Conservation (phyloP, 1,139 yeast genomes). For the Geotrichum siamense region DNA sequence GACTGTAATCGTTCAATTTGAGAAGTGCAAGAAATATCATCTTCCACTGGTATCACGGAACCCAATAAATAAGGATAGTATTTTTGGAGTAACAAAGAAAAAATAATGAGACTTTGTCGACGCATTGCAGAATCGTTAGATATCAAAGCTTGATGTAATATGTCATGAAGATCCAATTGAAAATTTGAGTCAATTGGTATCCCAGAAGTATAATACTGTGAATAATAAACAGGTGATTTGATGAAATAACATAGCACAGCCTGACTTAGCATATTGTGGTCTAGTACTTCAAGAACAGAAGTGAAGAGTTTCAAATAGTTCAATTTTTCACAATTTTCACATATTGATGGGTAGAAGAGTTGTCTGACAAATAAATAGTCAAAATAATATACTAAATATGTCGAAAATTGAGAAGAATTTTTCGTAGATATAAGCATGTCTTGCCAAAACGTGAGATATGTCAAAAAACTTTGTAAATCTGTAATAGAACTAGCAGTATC, state of each 20-base stretch:
- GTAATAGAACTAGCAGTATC: background rate
- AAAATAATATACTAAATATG: slow-evolving; percentile 26
- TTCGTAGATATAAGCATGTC: slow-evolving; percentile 25
- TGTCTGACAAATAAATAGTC: slow-evolving; percentile 29
- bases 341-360: slow-evolving; percentile 28
- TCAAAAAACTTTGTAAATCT: slow-evolving; percentile 23
- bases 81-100: slow-evolving; percentile 16
- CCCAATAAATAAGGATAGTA: slow-evolving; percentile 2
- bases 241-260: slow-evolving; percentile 25
- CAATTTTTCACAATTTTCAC: slow-evolving; percentile 22
- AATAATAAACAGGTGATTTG: slow-evolving; percentile 14
- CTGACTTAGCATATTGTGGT: slow-evolving; percentile 27
- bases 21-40: background rate
- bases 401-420: slow-evolving; percentile 19
- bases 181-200: background rate
- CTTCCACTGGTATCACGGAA: background rate
- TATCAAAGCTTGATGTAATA: background rate
- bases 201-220: background rate
- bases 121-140: background rate
- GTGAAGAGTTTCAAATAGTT: slow-evolving; percentile 16
- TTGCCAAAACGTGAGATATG: slow-evolving; percentile 32
- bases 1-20: background rate
- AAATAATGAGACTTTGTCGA: slow-evolving; percentile 1
- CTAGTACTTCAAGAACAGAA: slow-evolving; percentile 25
- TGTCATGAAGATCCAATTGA: background rate